These are phyloP conservation scores for Brettanomyces sp. DNA, from an alignment of 805 yeast genomes.

Conservation along the genomic window DNA sequence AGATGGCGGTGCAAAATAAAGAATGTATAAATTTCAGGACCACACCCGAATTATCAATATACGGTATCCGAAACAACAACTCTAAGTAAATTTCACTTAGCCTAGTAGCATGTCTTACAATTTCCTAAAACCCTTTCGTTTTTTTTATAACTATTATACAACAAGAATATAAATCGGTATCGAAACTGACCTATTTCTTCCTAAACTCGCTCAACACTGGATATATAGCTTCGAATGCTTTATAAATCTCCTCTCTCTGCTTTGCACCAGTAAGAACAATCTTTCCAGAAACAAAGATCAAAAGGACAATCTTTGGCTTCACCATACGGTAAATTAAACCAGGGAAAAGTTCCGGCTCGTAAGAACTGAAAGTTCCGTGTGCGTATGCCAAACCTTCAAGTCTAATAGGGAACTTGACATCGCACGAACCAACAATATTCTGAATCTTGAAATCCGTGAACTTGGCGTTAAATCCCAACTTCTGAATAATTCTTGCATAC, in stretches of 20 bases:
- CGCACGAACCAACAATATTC: slow-evolving; percentile 97
- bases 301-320: slow-evolving; percentile 91
- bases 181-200: slow-evolving; percentile 32
- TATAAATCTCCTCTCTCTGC: slow-evolving; percentile 96
- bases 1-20: too few species aligned
- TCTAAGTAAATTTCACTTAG: too few species aligned
- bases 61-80: too few species aligned
- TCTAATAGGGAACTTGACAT: slow-evolving; percentile 95
- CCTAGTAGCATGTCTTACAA: neutral
- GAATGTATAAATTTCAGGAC: too few species aligned
- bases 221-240: slow-evolving; percentile 95
- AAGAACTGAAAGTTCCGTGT: slow-evolving; percentile 97
- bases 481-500: slow-evolving; percentile 96
- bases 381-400: slow-evolving; percentile 95
- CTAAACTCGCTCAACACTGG: slow-evolving; percentile 98
- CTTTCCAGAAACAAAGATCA: slow-evolving; percentile 94
- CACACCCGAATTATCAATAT: too few species aligned
- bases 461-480: slow-evolving; percentile 94
- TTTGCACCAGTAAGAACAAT: slow-evolving; percentile 98
- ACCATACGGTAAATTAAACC: slow-evolving; percentile 99
- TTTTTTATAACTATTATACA: neutral
- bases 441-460: slow-evolving; percentile 97
- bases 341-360: slow-evolving; percentile 96
- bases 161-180: too few species aligned
- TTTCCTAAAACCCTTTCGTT: neutral